Conservation (phyloP, 345 rosid genomes). For the Sonneratia caseolaris region DNA sequence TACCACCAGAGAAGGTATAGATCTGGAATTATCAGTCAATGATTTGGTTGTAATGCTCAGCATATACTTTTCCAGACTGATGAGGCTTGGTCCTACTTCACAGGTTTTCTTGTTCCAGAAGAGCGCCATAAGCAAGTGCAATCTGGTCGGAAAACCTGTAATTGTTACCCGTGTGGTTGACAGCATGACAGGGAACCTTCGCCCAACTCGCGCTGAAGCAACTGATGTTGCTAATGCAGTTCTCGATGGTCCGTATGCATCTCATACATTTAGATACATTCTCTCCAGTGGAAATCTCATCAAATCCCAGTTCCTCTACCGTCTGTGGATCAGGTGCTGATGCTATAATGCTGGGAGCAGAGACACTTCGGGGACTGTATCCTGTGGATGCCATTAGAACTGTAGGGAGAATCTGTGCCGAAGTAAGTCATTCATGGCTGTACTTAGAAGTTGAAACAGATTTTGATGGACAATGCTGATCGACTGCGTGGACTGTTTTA, state of each 20-base stretch:
- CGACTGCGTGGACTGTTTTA: background rate
- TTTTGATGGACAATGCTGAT: background rate
- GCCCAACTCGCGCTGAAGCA: constrained; percentile 24
- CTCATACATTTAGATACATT: background rate
- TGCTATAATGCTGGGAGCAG: constrained; percentile 19
- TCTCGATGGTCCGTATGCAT: constrained; percentile 16
- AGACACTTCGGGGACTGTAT: constrained; percentile 20
- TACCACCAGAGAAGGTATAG: constrained; percentile 30
- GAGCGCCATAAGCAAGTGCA: constrained; percentile 15
- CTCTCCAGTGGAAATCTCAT: background rate
- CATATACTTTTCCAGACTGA: background rate
- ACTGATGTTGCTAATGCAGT: constrained; percentile 27
- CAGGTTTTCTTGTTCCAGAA: constrained; percentile 23
- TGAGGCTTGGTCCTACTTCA: background rate
- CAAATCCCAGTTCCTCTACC: background rate
- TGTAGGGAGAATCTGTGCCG: constrained; percentile 21
- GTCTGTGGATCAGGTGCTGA: constrained; percentile 13
- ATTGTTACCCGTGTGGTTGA: constrained; percentile 22
- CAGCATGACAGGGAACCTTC: constrained; percentile 22
- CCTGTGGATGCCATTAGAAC: constrained; percentile 16
- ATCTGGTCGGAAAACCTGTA: constrained; percentile 16
- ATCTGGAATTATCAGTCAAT: background rate
- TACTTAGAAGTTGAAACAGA: background rate
- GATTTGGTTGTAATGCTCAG: background rate
- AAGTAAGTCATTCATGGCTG: constrained; percentile 8